phyloP scores from a whole-genome alignment of 139 green algal species.

The Pedinophyceae sp. region DNA sequence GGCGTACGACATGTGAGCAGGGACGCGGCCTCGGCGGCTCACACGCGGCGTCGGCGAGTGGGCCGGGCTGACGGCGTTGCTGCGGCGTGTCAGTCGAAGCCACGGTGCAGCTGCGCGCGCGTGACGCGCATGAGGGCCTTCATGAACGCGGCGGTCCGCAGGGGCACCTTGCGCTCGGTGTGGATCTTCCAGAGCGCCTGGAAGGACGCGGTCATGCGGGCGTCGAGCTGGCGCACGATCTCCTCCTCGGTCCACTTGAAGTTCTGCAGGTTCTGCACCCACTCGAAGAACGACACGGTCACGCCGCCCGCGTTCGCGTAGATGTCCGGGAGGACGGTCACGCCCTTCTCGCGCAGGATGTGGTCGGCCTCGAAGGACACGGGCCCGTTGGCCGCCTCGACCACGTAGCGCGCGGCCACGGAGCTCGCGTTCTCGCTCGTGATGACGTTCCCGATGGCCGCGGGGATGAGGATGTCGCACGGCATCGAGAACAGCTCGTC shows the following conservation, averaged over 20 bases:
- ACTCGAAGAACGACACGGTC: conserved; percentile 65
- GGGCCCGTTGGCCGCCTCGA: conserved; percentile 81
- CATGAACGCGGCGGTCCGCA: conserved; percentile 68
- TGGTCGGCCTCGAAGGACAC: conserved; percentile 28
- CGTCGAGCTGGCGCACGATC: conserved; percentile 24
- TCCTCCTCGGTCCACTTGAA: conserved; percentile 61
- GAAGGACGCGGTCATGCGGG: conserved; percentile 9
- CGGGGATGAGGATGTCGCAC: conserved; percentile 83
- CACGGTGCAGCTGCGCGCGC: conserved; percentile 53
- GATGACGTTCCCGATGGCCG: conserved; percentile 57
- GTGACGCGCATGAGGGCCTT: conserved; percentile 67
- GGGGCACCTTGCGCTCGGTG: conserved; percentile 34
- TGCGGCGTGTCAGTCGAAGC: conserved; percentile 72
- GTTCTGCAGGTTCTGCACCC: conserved; percentile 69
- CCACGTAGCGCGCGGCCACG: conserved; percentile 35
- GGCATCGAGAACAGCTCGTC: conserved; percentile 21
- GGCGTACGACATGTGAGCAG: too few relatives aligned
- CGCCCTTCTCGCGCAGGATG: conserved; percentile 42
- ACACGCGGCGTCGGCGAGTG: too few relatives aligned
- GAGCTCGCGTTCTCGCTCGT: conserved; percentile 6
- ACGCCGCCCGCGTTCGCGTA: conserved; percentile 34
- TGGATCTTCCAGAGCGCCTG: conserved; percentile 19
- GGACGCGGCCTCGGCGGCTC: too few relatives aligned
- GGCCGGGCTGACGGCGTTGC: too few relatives aligned
- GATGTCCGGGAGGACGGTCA: conserved; percentile 60